Evolutionary conservation across 495 filamentous ascomycete genomes (phyloP), one percentile per base, ranked within the genome.

Genomic region (Talaromyces borbonicus): DNA sequence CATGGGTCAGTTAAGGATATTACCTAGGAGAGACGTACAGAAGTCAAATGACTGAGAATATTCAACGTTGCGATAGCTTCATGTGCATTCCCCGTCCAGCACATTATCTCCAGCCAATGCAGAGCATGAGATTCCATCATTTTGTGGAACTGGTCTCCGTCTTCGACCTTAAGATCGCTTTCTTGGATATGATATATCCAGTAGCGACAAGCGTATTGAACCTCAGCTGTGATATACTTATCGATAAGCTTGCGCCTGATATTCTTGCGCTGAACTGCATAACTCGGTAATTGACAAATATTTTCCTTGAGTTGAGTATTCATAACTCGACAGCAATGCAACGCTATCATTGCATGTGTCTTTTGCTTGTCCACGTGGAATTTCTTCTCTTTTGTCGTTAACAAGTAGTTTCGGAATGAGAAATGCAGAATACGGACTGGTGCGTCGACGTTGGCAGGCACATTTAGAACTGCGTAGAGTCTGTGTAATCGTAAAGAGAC

Each of bases 141-240:
- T n/a, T n/a, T n/a, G n/a, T n/a, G n/a, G n/a, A n/a, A n/a, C n/a
- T n/a, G n/a, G n/a, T n/a, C n/a, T n/a, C n/a, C n/a, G n/a, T n/a
- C n/a, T n/a, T n/a, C n/a, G n/a, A n/a, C n/a, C n/a, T n/a, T n/a
- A n/a, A 40, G 44, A 54, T 53, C 47, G 49, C 42, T 53, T 8
- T 53, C 15, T 46, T 58, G 18, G 4, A 64, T 38, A 43, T 67
- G 59, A 48, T 56, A 41, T 18, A 65, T 55, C 65, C 62, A 69
- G 46, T 59, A 55, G 8, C 30, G 51, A 48, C 58, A 66, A 44
- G 55, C 46, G 40, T 67, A 57, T 35, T 52, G 49, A 20, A 54
- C 14, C 16, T 50, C 45, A 27, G 42, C 12, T 48, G 51, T 41
- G 41, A 65, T 27, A 14, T 49, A 14, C n/a, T 43, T 19, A n/a